A percentile compares a stretch with the other conserved stretches of the same genome.
phyloP scores from a whole-genome alignment of 139 green algal genomes.

The Coelastrella sp. region DNA sequence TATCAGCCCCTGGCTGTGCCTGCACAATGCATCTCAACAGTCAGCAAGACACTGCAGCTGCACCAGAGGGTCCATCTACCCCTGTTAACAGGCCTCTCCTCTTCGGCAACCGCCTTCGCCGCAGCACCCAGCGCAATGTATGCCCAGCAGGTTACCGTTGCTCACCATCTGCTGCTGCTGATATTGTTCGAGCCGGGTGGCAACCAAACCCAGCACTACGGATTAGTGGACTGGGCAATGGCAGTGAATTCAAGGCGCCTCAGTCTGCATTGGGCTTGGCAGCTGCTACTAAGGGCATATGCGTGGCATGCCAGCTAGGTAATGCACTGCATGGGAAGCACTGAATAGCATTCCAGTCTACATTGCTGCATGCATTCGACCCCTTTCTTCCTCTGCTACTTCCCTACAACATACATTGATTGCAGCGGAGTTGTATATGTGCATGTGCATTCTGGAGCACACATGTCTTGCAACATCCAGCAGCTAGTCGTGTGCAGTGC shows the following conservation, averaged over 20 bases:
- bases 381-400: too few relatives aligned
- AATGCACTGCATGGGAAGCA: too few relatives aligned
- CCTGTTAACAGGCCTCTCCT: background rate
- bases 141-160: conserved; percentile 23
- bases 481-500: too few relatives aligned
- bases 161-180: conserved; percentile 2
- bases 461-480: too few relatives aligned
- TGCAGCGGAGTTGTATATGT: too few relatives aligned
- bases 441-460: too few relatives aligned
- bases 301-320: conserved; percentile 26
- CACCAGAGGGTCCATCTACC: background rate
- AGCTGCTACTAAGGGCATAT: background rate
- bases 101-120: background rate
- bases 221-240: background rate
- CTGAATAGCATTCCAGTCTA: too few relatives aligned
- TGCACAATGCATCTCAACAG: background rate
- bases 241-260: background rate
- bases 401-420: too few relatives aligned
- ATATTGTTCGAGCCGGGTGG: background rate
- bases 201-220: background rate
- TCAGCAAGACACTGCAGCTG: background rate
- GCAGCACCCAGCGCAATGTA: background rate
- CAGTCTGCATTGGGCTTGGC: background rate
- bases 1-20: conserved; percentile 19
- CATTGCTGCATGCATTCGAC: too few relatives aligned